phyloP scores from a whole-genome alignment of 176 grass and related monocot species.

The Oryza glaberrima region DNA sequence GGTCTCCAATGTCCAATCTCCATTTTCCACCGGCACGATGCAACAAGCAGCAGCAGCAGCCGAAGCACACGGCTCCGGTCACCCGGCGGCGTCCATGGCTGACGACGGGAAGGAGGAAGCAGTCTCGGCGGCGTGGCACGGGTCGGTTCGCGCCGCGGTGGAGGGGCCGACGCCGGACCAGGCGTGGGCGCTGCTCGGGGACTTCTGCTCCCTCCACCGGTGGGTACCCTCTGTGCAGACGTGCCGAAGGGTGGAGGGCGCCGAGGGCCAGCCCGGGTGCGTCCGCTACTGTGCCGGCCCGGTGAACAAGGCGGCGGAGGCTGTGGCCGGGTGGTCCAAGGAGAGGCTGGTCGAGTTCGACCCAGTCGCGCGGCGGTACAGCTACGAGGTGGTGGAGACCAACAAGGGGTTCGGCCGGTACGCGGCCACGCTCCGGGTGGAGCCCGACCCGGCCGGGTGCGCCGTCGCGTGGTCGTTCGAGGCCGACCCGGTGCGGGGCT shows the following conservation, averaged over 20 bases:
- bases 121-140: constrained; percentile 42
- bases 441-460: constrained; percentile 52
- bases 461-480: constrained; percentile 62
- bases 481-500: constrained; percentile 64
- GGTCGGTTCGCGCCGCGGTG: constrained; percentile 52
- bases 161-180: constrained; percentile 46
- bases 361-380: constrained; percentile 45
- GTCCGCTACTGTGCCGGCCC: constrained; percentile 73
- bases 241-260: constrained; percentile 58
- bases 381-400: constrained; percentile 72
- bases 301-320: constrained; percentile 45
- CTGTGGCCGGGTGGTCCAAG: constrained; percentile 63
- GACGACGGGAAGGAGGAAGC: background rate
- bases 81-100: constrained; percentile 9
- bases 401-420: constrained; percentile 87
- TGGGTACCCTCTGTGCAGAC: constrained; percentile 58
- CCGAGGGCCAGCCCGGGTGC: constrained; percentile 56
- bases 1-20: background rate
- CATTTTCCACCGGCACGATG: background rate
- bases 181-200: constrained; percentile 65
- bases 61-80: background rate
- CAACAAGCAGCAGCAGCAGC: background rate
- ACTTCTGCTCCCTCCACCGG: constrained; percentile 66
- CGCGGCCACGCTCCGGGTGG: constrained; percentile 57
- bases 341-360: constrained; percentile 64